Percentiles rank a stretch among this genome's conserved stretches.
Evolutionary conservation across 768 basidiomycete genomes (phyloP).

Genomic region (Pleurotus cornucopiae): DNA sequence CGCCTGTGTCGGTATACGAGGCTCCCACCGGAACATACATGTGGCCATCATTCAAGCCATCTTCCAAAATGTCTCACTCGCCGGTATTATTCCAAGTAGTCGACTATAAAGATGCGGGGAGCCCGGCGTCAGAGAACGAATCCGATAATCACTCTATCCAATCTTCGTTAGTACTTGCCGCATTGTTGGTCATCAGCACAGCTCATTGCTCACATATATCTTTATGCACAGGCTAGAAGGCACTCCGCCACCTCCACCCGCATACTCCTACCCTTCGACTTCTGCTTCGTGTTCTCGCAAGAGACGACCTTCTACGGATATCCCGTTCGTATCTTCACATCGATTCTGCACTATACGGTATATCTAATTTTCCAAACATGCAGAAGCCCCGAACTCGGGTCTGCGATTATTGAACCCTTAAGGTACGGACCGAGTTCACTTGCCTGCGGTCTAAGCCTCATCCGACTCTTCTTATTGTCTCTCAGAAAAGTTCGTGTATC

Average conservation of each 20-base stretch:
- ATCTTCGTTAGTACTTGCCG: conserved; percentile 1
- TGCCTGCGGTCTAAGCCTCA: conserved; percentile 5
- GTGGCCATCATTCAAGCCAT: conserved; percentile 43
- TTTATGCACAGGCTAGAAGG: background rate
- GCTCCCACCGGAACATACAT: conserved; percentile 40
- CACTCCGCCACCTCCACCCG: conserved; percentile 3
- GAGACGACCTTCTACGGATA: conserved; percentile 3
- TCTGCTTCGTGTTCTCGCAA: conserved; percentile 3
- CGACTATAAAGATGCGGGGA: conserved; percentile 9
- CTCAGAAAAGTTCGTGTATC: conserved; percentile 7
- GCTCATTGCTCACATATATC: too few relatives aligned
- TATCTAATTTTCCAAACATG: background rate
- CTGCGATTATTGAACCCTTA: conserved; percentile 9
- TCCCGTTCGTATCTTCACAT: conserved; percentile 1
- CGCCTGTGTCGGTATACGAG: conserved; percentile 35
- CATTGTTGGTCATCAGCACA: background rate
- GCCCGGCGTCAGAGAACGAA: conserved; percentile 4
- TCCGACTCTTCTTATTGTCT: conserved; percentile 6
- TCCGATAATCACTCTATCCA: conserved; percentile 6
- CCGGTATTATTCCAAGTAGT: conserved; percentile 32
- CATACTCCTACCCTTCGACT: background rate
- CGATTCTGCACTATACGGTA: background rate
- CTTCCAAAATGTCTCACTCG: conserved; percentile 35
- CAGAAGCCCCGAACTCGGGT: conserved; percentile 5
- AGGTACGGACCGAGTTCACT: conserved; percentile 7